Conservation (phyloP, 495 filamentous ascomycete genomes). For the Penicillium verhagenii region DNA sequence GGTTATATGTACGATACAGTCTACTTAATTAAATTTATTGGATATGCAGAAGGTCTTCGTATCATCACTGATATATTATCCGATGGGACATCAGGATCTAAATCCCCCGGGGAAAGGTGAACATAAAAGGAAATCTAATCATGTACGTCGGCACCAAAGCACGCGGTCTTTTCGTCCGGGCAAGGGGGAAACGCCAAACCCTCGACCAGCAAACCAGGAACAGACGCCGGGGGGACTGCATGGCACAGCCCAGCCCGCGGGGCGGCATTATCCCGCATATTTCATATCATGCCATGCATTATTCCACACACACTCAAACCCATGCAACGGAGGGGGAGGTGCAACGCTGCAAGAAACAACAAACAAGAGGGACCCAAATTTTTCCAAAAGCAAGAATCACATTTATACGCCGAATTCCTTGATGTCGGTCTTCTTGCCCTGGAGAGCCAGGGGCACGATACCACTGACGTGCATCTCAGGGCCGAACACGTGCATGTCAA, state of each 20-base stretch:
- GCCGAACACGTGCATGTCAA: conserved; percentile 95
- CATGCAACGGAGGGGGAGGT: conserved; percentile 31
- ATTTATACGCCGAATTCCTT: conserved; percentile 51
- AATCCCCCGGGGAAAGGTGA: conserved; percentile 25
- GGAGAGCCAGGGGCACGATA: conserved; percentile 66
- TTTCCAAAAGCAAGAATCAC: conserved; percentile 17
- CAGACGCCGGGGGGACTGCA: conserved; percentile 16
- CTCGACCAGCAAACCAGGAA: conserved; percentile 24
- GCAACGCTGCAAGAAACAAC: conserved; percentile 34
- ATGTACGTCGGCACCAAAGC: conserved; percentile 33
- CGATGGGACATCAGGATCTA: conserved; percentile 32
- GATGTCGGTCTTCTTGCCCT: conserved; percentile 56
- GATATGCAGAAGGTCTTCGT: conserved; percentile 3
- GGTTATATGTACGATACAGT: too few species aligned
- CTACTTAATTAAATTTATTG: background rate
- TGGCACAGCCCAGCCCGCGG: conserved; percentile 5
- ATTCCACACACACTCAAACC: conserved; percentile 44
- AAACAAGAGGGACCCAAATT: conserved; percentile 11
- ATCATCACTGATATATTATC: conserved; percentile 34
- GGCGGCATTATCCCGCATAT: conserved; percentile 24
- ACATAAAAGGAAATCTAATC: conserved; percentile 38
- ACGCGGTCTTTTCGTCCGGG: conserved; percentile 32
- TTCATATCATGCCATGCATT: conserved; percentile 51
- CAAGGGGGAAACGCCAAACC: conserved; percentile 33
- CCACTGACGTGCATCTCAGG: conserved; percentile 89